A percentile compares a stretch with the other conserved stretches of the same genome.
phyloP scores from a whole-genome alignment of 1,284 basidiomycete species.

The Leccinum subrobustum region DNA sequence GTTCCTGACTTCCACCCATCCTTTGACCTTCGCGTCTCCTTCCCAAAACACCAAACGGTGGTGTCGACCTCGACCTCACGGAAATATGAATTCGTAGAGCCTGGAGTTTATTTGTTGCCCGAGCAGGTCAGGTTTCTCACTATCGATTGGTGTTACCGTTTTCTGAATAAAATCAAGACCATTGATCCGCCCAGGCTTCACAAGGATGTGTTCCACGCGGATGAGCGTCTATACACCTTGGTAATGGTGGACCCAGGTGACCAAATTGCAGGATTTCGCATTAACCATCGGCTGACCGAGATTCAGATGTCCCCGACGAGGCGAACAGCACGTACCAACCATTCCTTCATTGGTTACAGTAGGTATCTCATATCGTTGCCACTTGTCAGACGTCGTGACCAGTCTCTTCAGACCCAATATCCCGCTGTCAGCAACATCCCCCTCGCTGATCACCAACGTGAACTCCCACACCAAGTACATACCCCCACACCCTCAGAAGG shows the following conservation, averaged over 20 bases:
- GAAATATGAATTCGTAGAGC: slow-evolving; percentile 59
- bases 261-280: slow-evolving; percentile 2
- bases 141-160: not conserved
- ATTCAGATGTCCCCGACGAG: slow-evolving; percentile 75
- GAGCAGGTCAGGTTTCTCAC: slow-evolving; percentile 49
- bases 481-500: slow-evolving; percentile 85
- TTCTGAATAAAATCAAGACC: slow-evolving; percentile 45
- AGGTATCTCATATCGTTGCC: slow-evolving; percentile 29
- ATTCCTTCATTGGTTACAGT: slow-evolving; percentile 88
- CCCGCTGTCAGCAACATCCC: slow-evolving; percentile 62
- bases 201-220: slow-evolving; percentile 77
- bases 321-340: slow-evolving; percentile 63
- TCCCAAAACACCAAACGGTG: slow-evolving; percentile 37
- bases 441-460: slow-evolving; percentile 40
- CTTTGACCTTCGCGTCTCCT: slow-evolving; percentile 68
- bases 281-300: slow-evolving; percentile 6
- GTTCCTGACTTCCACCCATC: slow-evolving; percentile 72
- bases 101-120: slow-evolving; percentile 66
- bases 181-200: slow-evolving; percentile 59
- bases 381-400: not conserved
- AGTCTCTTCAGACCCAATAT: slow-evolving; percentile 67
- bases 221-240: slow-evolving; percentile 84
- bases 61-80: slow-evolving; percentile 36
- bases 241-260: slow-evolving; percentile 83
- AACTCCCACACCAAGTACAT: slow-evolving; percentile 68